Percentiles rank a stretch among this genome's conserved stretches.
phyloP scores from a whole-genome alignment of 768 basidiomycete species.

The Suillus brevipes region DNA sequence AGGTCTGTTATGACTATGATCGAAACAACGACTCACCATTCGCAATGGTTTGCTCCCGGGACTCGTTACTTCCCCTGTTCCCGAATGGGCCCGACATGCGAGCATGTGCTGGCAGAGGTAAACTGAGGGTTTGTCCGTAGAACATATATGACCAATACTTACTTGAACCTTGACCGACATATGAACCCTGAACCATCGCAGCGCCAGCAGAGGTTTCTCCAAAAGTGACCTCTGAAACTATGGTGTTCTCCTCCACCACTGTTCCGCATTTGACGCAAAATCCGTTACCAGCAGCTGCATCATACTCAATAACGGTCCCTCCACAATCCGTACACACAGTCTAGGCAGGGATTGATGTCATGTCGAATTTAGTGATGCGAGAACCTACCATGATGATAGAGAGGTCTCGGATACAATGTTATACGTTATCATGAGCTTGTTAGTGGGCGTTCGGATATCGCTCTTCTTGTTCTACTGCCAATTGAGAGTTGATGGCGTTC shows the following conservation, averaged over 20 bases:
- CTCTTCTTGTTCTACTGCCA: background rate
- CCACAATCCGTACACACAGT: conserved; percentile 76
- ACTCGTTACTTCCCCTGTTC: conserved; percentile 75
- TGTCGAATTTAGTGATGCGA: background rate
- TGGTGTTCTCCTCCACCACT: conserved; percentile 90
- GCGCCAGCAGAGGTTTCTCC: conserved; percentile 92
- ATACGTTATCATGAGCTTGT: background rate
- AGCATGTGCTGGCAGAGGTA: conserved; percentile 60
- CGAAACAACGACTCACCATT: conserved; percentile 57
- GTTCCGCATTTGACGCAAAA: conserved; percentile 86
- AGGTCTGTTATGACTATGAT: background rate
- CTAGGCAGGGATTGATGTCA: conserved; percentile 30
- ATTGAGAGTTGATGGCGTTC: background rate
- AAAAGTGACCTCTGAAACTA: conserved; percentile 92
- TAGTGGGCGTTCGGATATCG: background rate
- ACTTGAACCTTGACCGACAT: conserved; percentile 91
- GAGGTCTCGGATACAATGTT: background rate
- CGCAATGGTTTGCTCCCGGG: conserved; percentile 86
- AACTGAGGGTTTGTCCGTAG: background rate
- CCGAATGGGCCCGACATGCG: conserved; percentile 82
- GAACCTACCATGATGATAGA: conserved; percentile 3
- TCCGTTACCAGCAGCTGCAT: conserved; percentile 79
- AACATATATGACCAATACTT: conserved; percentile 32
- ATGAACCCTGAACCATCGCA: conserved; percentile 93
- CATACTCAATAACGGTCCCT: conserved; percentile 83